A percentile compares a stretch with the other conserved stretches of the same genome.
These are phyloP conservation scores for Calocybe cyanea DNA, from an alignment of 768 basidiomycete species.

Conservation along the genomic window DNA sequence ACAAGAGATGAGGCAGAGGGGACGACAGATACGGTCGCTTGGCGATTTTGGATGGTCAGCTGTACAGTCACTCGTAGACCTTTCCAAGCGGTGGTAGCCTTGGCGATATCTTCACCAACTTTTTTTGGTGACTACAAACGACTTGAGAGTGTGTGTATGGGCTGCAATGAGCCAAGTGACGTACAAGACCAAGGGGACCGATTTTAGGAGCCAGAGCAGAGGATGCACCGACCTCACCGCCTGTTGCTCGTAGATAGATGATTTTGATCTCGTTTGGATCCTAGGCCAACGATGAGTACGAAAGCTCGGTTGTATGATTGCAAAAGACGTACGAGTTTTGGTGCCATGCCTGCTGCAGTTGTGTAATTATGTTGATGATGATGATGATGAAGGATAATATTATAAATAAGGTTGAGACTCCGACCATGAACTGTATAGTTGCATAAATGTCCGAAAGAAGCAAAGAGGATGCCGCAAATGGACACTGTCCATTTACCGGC, in stretches of 20 bases:
- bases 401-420: slow-evolving; percentile 50
- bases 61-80: slow-evolving; percentile 99
- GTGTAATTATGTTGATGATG: slow-evolving; percentile 25
- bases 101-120: slow-evolving; percentile 99
- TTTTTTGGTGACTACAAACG: slow-evolving; percentile 90
- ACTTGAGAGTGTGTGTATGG: slow-evolving; percentile 12
- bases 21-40: slow-evolving; percentile 94
- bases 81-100: slow-evolving; percentile 98
- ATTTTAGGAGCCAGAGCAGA: slow-evolving; percentile 99
- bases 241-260: slow-evolving; percentile 97
- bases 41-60: slow-evolving; percentile 99
- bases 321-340: slow-evolving; percentile 70
- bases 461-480: slow-evolving; percentile 60
- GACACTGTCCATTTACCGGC: slow-evolving; percentile 79
- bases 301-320: too few relatives aligned
- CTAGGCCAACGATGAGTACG: slow-evolving; percentile 33
- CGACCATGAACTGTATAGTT: slow-evolving; percentile 58
- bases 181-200: slow-evolving; percentile 97
- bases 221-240: slow-evolving; percentile 99
- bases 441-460: too few relatives aligned
- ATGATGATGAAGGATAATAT: slow-evolving; percentile 12
- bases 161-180: slow-evolving; percentile 24
- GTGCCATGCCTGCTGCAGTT: slow-evolving; percentile 58
- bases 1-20: slow-evolving; percentile 97
- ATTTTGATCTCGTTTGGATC: slow-evolving; percentile 99